These are phyloP conservation scores for Neofusicoccum parvum DNA, from an alignment of 2,329 filamentous ascomycete species.

Conservation along the genomic window DNA sequence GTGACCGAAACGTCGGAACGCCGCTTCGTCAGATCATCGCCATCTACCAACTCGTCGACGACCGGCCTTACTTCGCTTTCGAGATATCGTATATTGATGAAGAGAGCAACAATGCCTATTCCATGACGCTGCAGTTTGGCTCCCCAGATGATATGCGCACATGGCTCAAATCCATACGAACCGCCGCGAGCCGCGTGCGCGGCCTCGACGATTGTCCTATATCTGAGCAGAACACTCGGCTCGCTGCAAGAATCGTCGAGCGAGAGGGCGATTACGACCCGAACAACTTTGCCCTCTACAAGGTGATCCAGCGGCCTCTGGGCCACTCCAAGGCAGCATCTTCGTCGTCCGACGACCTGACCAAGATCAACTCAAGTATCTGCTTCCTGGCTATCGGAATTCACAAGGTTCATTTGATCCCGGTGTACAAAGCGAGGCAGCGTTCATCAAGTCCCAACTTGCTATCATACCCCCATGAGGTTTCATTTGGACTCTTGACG, in stretches of 20 bases:
- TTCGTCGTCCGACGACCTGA: conserved; percentile 68
- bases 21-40: conserved; percentile 68
- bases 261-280: conserved; percentile 70
- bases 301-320: conserved; percentile 65
- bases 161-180: conserved; percentile 66
- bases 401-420: conserved; percentile 69
- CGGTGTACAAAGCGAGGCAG: conserved; percentile 60
- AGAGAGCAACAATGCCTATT: conserved; percentile 60
- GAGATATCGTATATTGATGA: conserved; percentile 71
- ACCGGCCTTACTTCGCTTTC: conserved; percentile 65
- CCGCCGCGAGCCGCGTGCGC: conserved; percentile 59
- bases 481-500: conserved; percentile 65
- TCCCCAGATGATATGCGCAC: conserved; percentile 66
- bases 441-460: conserved; percentile 59
- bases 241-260: conserved; percentile 64
- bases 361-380: conserved; percentile 64
- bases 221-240: conserved; percentile 62
- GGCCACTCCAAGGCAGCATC: conserved; percentile 58
- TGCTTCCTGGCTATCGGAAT: conserved; percentile 71
- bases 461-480: conserved; percentile 51
- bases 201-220: conserved; percentile 55
- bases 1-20: conserved; percentile 60
- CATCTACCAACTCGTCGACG: conserved; percentile 68
- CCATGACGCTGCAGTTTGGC: conserved; percentile 65
- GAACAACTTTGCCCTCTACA: conserved; percentile 67